Evolutionary conservation across 2,329 filamentous ascomycete genomes (phyloP).

Genomic region (Ascomycota sp.): DNA sequence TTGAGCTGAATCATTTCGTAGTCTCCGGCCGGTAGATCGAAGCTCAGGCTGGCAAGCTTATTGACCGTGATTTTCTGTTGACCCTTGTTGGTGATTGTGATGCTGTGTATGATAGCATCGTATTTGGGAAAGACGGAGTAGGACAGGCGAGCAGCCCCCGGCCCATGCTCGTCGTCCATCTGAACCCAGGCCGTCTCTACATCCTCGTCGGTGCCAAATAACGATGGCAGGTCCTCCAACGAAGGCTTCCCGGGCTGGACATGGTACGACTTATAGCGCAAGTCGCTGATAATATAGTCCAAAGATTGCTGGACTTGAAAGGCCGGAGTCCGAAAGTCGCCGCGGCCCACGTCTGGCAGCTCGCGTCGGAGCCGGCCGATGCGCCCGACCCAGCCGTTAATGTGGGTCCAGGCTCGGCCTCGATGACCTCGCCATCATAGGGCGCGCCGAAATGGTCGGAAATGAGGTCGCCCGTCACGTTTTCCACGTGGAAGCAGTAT

Average conservation of each 20-base stretch:
- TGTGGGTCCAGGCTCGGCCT: slow-evolving; percentile 16
- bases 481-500: slow-evolving; percentile 43
- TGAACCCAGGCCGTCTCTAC: slow-evolving; percentile 38
- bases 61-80: slow-evolving; percentile 29
- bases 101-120: slow-evolving; percentile 40
- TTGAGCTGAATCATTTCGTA: slow-evolving; percentile 40
- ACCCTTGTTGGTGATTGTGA: slow-evolving; percentile 39
- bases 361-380: slow-evolving; percentile 34
- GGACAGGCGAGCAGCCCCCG: slow-evolving; percentile 34
- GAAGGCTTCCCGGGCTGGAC: slow-evolving; percentile 33
- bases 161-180: slow-evolving; percentile 36
- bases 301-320: slow-evolving; percentile 37
- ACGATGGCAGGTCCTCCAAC: slow-evolving; percentile 35
- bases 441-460: slow-evolving; percentile 41
- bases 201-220: slow-evolving; percentile 32
- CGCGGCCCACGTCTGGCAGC: slow-evolving; percentile 42
- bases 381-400: slow-evolving; percentile 31
- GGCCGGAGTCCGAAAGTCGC: slow-evolving; percentile 41
- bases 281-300: slow-evolving; percentile 36
- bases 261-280: slow-evolving; percentile 37
- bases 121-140: slow-evolving; percentile 44
- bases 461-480: slow-evolving; percentile 31
- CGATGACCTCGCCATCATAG: slow-evolving; percentile 24
- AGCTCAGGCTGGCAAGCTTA: slow-evolving; percentile 37
- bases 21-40: slow-evolving; percentile 38